Evolutionary conservation across 106 monocot species (phyloP).

Genomic region (Allium cepa): DNA sequence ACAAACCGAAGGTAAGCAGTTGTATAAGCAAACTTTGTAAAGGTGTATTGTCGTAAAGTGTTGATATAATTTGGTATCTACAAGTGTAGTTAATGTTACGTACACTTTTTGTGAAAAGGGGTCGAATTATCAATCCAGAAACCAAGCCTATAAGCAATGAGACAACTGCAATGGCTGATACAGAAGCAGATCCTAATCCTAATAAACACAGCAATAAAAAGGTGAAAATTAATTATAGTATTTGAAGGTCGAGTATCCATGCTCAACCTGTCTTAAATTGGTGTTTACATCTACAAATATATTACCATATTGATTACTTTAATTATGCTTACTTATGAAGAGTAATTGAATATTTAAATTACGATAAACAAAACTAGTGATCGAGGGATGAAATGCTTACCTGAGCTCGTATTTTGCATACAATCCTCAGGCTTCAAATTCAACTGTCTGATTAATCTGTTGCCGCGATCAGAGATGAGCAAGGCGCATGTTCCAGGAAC

Average conservation of each 20-base stretch:
- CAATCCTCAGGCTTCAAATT: slow-evolving; percentile 42
- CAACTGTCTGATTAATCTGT: slow-evolving; percentile 33
- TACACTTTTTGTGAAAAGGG: slow-evolving; percentile 26
- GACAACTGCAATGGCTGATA: slow-evolving; percentile 31
- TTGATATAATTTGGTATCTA: neutral
- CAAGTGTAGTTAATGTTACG: slow-evolving; percentile 6
- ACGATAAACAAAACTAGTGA: too few relatives aligned
- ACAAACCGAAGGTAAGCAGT: slow-evolving; percentile 14
- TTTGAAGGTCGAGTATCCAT: too few relatives aligned
- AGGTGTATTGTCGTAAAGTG: too few relatives aligned
- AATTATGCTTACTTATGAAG: too few relatives aligned
- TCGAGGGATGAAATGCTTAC: slow-evolving; percentile 1
- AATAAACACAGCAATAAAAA: neutral
- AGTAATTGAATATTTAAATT: too few relatives aligned
- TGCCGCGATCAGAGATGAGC: slow-evolving; percentile 42
- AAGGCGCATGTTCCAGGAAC: slow-evolving; percentile 35
- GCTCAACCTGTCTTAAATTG: too few relatives aligned
- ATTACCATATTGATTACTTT: too few relatives aligned
- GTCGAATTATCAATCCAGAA: slow-evolving; percentile 41
- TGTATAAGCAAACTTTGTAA: neutral
- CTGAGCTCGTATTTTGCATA: slow-evolving; percentile 14
- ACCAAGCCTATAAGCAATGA: slow-evolving; percentile 28
- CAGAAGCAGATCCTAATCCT: slow-evolving; percentile 26
- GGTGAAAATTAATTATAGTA: too few relatives aligned
- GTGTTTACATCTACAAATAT: too few relatives aligned